phyloP scores from a whole-genome alignment of 345 rosid species.

The Salix brachista region DNA sequence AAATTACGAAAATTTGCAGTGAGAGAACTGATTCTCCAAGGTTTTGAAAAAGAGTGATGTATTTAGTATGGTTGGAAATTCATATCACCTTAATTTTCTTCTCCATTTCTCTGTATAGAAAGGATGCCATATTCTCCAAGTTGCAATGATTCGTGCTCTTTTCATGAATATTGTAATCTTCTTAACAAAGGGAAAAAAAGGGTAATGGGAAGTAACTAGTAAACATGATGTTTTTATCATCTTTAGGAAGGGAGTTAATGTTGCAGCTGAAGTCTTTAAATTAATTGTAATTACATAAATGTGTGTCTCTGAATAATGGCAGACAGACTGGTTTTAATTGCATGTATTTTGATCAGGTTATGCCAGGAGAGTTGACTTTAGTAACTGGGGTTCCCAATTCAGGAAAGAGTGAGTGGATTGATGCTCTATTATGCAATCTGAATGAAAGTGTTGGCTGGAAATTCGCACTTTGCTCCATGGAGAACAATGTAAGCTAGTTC shows the following conservation, averaged over 20 bases:
- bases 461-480: constrained; percentile 97
- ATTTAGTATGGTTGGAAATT: not conserved
- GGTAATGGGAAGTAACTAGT: not conserved
- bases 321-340: not conserved
- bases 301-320: not conserved
- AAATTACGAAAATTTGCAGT: not conserved
- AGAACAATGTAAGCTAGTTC: constrained; percentile 61
- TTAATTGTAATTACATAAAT: not conserved
- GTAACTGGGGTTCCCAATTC: constrained; percentile 96
- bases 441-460: constrained; percentile 74
- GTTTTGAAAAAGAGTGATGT: not conserved
- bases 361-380: constrained; percentile 92
- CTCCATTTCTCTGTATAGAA: not conserved
- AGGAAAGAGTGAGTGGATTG: constrained; percentile 99
- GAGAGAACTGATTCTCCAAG: not conserved
- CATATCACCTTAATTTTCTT: not conserved
- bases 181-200: not conserved
- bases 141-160: not conserved
- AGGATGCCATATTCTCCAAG: not conserved
- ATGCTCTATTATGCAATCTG: constrained; percentile 83
- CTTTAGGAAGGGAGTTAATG: not conserved
- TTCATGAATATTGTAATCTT: not conserved
- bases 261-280: not conserved
- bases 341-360: constrained; percentile 50
- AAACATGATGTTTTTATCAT: not conserved